Base-by-base conservation (phyloP, 345 rosid species). In the Eucalyptus urophylla region DNA sequence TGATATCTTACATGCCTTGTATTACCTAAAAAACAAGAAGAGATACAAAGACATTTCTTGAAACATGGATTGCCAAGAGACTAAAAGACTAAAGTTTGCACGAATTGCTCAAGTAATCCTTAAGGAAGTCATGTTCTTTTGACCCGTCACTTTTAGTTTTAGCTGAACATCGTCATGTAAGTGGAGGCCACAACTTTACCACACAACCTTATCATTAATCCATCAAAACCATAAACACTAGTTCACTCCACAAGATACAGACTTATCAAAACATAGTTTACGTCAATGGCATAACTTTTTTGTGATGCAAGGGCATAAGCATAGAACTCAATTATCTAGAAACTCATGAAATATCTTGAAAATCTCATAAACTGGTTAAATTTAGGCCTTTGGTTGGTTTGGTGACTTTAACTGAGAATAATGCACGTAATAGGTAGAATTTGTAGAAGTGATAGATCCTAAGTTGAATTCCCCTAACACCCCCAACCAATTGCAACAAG, bases 371-470 rank as follows among this genome's bases (percentile, higher is more conserved):
- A 72, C 5, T 2, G 0, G 3, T 6, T 72, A 72, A 72, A 72
- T 72, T 37, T 4, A 11, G 44, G 2, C 27, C 0, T 8, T 31
- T 16, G 24, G 8, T 72, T 1, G 14, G 45, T 19, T 1, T 4
- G 4, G 14, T 21, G 45, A 4, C 8, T 19, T 31, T 69, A 4
- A 69, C 0, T 11, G 2, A 37, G 27, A 72, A 5, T 19, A 72
- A 11, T 40, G 1, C 8, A 19, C 10, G 27, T 24, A 0, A 11
- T 10, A 3, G 14, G 27, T 37, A 12, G 8, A 24, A 72, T 72
- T 37, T 37, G 27, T 5, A 37, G 2, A 72, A 72, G 25, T 21
- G 25, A 72, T 3, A 21, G 14, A 2, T 5, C 45, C 24, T 72
- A 9, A 37, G 14, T 4, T 72, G 25, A 72, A 72, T 72, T 72